A percentile compares a stretch with the other conserved stretches of the same genome.
Evolutionary conservation across 1,139 yeast species (phyloP).

Genomic region (Ogataea hybrid): DNA sequence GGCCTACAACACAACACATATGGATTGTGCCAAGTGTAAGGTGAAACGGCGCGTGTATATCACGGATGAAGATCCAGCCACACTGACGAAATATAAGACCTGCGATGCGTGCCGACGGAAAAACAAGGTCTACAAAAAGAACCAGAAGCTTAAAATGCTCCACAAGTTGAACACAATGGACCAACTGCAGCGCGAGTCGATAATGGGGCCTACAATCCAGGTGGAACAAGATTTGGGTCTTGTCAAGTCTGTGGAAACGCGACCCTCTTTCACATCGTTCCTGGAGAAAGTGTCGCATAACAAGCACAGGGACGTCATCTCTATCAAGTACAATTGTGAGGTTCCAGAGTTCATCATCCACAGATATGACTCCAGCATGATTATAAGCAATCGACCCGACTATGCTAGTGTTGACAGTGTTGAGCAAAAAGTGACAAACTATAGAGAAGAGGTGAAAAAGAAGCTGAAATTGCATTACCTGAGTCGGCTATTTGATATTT

Average conservation of each 20-base stretch:
- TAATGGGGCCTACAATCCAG: neutral
- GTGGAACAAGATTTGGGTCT: neutral
- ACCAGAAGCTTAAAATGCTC: slow-evolving; percentile 25
- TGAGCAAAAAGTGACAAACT: slow-evolving; percentile 11
- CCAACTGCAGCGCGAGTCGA: neutral
- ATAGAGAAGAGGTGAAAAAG: slow-evolving; percentile 22
- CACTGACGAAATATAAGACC: slow-evolving; percentile 27
- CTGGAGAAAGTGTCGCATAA: slow-evolving; percentile 18
- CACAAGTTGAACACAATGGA: slow-evolving; percentile 15
- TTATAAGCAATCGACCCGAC: slow-evolving; percentile 6
- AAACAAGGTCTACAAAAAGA: slow-evolving; percentile 27
- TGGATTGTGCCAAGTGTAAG: slow-evolving; percentile 28
- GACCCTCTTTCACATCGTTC: slow-evolving; percentile 15
- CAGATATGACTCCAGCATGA: slow-evolving; percentile 10
- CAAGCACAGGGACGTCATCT: slow-evolving; percentile 12
- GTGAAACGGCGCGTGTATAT: slow-evolving; percentile 21
- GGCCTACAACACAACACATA: slow-evolving; percentile 2
- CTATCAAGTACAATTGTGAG: slow-evolving; percentile 15
- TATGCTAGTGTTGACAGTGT: slow-evolving; percentile 10
- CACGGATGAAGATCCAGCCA: slow-evolving; percentile 25
- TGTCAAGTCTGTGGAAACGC: no score
- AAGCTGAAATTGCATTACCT: slow-evolving; percentile 29
- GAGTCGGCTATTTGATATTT: slow-evolving; percentile 25
- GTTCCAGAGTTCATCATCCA: slow-evolving; percentile 21
- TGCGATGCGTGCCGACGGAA: slow-evolving; percentile 29